Evolutionary conservation across 2,329 filamentous ascomycete genomes (phyloP).

Genomic region (Sporothrix inflata): DNA sequence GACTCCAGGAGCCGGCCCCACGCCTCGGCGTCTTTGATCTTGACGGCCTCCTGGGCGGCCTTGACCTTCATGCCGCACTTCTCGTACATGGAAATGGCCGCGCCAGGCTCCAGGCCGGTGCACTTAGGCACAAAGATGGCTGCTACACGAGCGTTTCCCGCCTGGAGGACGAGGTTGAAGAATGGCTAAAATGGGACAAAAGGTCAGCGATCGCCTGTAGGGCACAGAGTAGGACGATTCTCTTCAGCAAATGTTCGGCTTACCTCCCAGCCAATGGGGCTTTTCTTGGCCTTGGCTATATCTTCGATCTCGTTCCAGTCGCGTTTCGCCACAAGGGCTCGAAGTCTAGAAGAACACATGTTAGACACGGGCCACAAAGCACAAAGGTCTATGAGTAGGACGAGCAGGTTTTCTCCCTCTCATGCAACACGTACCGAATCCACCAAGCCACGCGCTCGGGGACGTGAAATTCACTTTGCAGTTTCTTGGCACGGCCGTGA

Average conservation of each 20-base stretch:
- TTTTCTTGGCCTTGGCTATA: slow-evolving; percentile 75
- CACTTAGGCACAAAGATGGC: slow-evolving; percentile 87
- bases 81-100: slow-evolving; percentile 88
- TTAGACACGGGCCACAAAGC: background rate
- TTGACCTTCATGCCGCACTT: slow-evolving; percentile 89
- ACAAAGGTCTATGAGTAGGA: slow-evolving; percentile 4
- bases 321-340: slow-evolving; percentile 84
- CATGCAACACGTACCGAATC: slow-evolving; percentile 57
- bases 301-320: slow-evolving; percentile 95
- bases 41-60: slow-evolving; percentile 89
- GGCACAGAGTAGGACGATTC: background rate
- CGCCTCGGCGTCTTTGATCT: slow-evolving; percentile 75
- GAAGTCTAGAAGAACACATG: slow-evolving; percentile 57
- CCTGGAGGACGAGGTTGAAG: slow-evolving; percentile 84
- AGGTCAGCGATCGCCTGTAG: background rate
- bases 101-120: slow-evolving; percentile 66
- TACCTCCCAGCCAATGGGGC: slow-evolving; percentile 95
- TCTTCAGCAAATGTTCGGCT: slow-evolving; percentile 41
- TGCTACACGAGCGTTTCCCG: slow-evolving; percentile 87
- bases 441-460: slow-evolving; percentile 90
- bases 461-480: slow-evolving; percentile 91
- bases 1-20: slow-evolving; percentile 74
- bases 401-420: background rate
- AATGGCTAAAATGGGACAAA: slow-evolving; percentile 64
- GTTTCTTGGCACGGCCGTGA: slow-evolving; percentile 80